Percentiles rank a stretch among this genome's conserved stretches.
Conservation (phyloP, 2,329 filamentous ascomycete genomes). For the Colletotrichum chrysophilum region DNA sequence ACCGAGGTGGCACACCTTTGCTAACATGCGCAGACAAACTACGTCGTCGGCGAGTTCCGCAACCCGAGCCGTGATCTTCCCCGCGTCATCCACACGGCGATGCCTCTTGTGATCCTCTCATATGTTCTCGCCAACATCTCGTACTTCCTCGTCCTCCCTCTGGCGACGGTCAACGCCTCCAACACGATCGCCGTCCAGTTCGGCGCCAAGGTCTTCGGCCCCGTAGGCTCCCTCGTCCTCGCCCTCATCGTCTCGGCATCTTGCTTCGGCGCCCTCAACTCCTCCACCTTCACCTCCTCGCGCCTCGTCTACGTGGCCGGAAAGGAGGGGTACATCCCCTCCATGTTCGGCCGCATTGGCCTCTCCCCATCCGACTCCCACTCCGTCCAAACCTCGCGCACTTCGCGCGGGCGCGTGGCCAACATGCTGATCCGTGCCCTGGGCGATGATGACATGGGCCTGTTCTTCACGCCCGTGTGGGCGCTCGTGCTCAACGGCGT, state of each 20-base stretch:
- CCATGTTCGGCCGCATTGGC: conserved; percentile 83
- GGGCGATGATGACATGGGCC: conserved; percentile 77
- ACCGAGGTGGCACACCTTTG: not conserved
- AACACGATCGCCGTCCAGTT: conserved; percentile 98
- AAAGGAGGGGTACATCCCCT: conserved; percentile 92
- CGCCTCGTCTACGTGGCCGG: conserved; percentile 92
- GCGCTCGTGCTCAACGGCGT: conserved; percentile 82
- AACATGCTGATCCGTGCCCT: conserved; percentile 66
- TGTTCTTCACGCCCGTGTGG: conserved; percentile 94
- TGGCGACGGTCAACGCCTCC: conserved; percentile 78
- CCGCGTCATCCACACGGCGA: conserved; percentile 93
- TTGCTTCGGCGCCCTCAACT: conserved; percentile 94
- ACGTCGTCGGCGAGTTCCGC: conserved; percentile 95
- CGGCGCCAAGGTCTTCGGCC: conserved; percentile 87
- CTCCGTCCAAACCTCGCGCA: conserved; percentile 47
- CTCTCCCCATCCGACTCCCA: conserved; percentile 53
- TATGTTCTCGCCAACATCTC: conserved; percentile 92
- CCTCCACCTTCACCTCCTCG: conserved; percentile 90
- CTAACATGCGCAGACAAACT: conserved; percentile 74
- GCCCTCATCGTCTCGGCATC: conserved; percentile 89
- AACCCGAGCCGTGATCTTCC: conserved; percentile 90
- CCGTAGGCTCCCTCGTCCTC: conserved; percentile 80
- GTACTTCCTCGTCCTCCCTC: conserved; percentile 92
- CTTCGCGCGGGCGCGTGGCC: conserved; percentile 60
- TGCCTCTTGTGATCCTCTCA: conserved; percentile 89